Evolutionary conservation across 2,329 filamentous ascomycete genomes (phyloP).

Genomic region (Westerdykella sp.): DNA sequence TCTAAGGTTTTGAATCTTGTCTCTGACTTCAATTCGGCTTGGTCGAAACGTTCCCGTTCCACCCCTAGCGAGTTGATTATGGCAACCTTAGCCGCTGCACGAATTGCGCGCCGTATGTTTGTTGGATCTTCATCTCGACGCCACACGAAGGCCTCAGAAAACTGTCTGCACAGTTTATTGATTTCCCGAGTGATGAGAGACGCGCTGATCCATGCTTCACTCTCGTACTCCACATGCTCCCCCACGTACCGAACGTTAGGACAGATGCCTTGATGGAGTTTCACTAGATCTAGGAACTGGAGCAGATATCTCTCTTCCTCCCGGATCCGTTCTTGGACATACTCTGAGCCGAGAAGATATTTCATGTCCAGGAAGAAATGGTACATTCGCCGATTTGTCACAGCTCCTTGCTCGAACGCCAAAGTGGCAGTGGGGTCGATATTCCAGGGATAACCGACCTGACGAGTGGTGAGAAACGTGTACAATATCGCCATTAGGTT

Average conservation of each 20-base stretch:
- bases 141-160: slow-evolving; percentile 78
- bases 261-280: slow-evolving; percentile 94
- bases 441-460: slow-evolving; percentile 89
- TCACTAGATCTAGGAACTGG: slow-evolving; percentile 92
- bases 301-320: slow-evolving; percentile 80
- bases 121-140: slow-evolving; percentile 57
- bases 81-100: slow-evolving; percentile 71
- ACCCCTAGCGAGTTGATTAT: slow-evolving; percentile 83
- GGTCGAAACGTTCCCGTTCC: slow-evolving; percentile 79
- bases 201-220: slow-evolving; percentile 95
- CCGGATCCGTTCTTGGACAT: slow-evolving; percentile 79
- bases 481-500: slow-evolving; percentile 95
- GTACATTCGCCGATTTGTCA: slow-evolving; percentile 92
- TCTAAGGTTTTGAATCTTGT: slow-evolving; percentile 71
- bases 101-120: slow-evolving; percentile 65
- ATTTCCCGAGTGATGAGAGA: slow-evolving; percentile 92
- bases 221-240: slow-evolving; percentile 97
- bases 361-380: slow-evolving; percentile 96
- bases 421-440: slow-evolving; percentile 80
- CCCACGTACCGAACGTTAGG: slow-evolving; percentile 87
- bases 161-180: slow-evolving; percentile 81
- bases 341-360: slow-evolving; percentile 80
- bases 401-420: slow-evolving; percentile 88
- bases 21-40: slow-evolving; percentile 82
- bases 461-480: slow-evolving; percentile 90